Base-by-base conservation (phyloP, 352 stramenopile species). In the Phytopythium cucurbitacearum region DNA sequence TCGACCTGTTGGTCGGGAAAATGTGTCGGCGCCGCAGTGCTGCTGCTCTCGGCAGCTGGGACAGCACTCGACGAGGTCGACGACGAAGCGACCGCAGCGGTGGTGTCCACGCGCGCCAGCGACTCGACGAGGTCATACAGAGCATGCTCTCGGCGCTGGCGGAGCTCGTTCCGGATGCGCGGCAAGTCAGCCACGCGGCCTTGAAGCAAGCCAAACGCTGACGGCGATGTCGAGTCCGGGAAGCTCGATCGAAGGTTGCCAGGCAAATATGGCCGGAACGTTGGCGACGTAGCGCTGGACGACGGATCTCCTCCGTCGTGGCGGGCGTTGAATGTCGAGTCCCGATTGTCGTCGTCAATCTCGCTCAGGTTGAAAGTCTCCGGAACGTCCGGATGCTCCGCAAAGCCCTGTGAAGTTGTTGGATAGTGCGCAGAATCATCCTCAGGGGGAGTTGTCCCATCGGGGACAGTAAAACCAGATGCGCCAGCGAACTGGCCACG, bases 61-160 rank as follows among this genome's bases (percentile, higher is more conserved):
- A 10, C 11, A 8, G 46, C 34, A 10, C 7, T 28, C 7, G 28
- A 8, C 16, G 11, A 7, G 16, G 7, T 21, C 16, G 28, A 10
- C 11, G 6, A 10, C 13, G 12, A 34, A 40, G 33, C 32, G 3
- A n/a, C 11, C 13, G 34, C 46, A 3, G 32, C 32, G 0, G 32
- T 32, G 13, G 46, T 15, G 46, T 51, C 46, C 33, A 51, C 35
- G 46, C 32, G 46, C 33, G 34, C 46, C 7, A 51, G 46, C 34
- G 46, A 51, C 33, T 51, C 46, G 6, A 51, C 46, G 16, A 51
- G 33, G 46, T 51, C 46, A n/a, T 40, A 51, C 33, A 51, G 34
- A 1, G 13, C 35, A 34, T 51, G 46, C 4, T 51, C 46, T 5
- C 46, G 46, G 46, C 46, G 46, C 46, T 41, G 46, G n/a, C 46